Evolutionary conservation across 2,329 filamentous ascomycete species (phyloP), one percentile per base, ranked within the genome.

Genomic region (Botrytis fabae): DNA sequence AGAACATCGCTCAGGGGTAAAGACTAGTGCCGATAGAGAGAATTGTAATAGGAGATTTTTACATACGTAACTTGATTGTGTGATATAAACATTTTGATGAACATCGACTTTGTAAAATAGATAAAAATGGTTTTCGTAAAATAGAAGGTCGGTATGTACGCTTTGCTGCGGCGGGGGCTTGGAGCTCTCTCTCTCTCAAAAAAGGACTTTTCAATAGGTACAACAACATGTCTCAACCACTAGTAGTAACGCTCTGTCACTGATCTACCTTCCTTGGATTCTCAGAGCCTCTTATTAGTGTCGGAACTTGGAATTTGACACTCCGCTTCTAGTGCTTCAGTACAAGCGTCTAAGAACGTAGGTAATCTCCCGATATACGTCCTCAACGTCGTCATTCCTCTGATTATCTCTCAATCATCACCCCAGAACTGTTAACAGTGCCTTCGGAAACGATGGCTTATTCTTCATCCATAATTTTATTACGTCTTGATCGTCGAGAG

Each of bases 321-420:
- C 2, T 57, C 51, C 6, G 51, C n/a, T 57, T 57, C 16, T 57
- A 28, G 14, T 4, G 28, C 14, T 28, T 9, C n/a, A 57, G 16
- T 28, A 28, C 28, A 25, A 28, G n/a, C 14, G 2, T 28, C 14
- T 14, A 57, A 18, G 14, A 25, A 57, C n/a, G 28, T 28, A 9
- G 16, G 1, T 4, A 18, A 8, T 2, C n/a, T 2, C n/a, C n/a
- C 0, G 16, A 28, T 28, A 18, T 32, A 28, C 28, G n/a, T 9
- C n/a, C 51, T 57, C 2, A 57, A 16, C n/a, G 18, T 28, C 51
- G 1, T 57, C n/a, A 57, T n/a, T 28, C 16, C 8, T 8, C 4
- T 20, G 3, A 63, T 9, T 2, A 63, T 18, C 14, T 20, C 18
- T 18, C 38, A 4, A 20, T 20, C 22, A n/a, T 20, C 4, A 6